Conservation (phyloP, 2,329 filamentous ascomycete genomes). For the Fusarium torreyae region DNA sequence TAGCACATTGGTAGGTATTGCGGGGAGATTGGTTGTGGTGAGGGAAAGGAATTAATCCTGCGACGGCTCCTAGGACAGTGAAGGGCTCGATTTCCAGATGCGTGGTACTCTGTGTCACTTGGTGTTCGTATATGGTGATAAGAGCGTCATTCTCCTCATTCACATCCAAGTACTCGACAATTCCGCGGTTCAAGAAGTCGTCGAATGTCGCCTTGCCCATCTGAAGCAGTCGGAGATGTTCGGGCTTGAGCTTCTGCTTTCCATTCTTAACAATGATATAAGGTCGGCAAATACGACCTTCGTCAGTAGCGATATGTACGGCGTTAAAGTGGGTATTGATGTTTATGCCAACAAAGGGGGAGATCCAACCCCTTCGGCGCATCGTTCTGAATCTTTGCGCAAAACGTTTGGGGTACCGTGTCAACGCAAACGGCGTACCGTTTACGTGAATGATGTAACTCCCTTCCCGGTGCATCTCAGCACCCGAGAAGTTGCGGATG, state of each 20-base stretch:
- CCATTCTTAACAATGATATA: constrained; percentile 95
- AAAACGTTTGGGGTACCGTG: constrained; percentile 88
- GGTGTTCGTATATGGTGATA: constrained; percentile 89
- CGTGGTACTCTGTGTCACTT: constrained; percentile 87
- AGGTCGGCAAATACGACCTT: constrained; percentile 95
- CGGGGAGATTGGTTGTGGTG: constrained; percentile 99
- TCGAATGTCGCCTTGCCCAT: constrained; percentile 91
- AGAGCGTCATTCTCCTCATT: constrained; percentile 98
- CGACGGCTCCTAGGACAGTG: constrained; percentile 94
- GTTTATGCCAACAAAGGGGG: constrained; percentile 96
- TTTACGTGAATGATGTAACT: constrained; percentile 95
- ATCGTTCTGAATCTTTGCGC: constrained; percentile 87
- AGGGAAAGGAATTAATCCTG: constrained; percentile 95
- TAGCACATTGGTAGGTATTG: constrained; percentile 99
- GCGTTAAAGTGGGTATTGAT: constrained; percentile 94
- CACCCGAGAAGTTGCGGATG: constrained; percentile 79
- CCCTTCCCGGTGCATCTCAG: constrained; percentile 87
- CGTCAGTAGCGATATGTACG: constrained; percentile 96
- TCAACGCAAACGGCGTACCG: constrained; percentile 92
- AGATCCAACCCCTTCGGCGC: constrained; percentile 90
- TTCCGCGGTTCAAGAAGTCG: constrained; percentile 89
- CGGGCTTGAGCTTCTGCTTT: constrained; percentile 82
- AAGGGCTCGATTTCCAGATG: constrained; percentile 99
- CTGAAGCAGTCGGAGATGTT: constrained; percentile 85
- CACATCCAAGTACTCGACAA: constrained; percentile 97